Evolutionary conservation across 2,329 filamentous ascomycete genomes (phyloP).

Genomic region (Cordyceps farinosa): DNA sequence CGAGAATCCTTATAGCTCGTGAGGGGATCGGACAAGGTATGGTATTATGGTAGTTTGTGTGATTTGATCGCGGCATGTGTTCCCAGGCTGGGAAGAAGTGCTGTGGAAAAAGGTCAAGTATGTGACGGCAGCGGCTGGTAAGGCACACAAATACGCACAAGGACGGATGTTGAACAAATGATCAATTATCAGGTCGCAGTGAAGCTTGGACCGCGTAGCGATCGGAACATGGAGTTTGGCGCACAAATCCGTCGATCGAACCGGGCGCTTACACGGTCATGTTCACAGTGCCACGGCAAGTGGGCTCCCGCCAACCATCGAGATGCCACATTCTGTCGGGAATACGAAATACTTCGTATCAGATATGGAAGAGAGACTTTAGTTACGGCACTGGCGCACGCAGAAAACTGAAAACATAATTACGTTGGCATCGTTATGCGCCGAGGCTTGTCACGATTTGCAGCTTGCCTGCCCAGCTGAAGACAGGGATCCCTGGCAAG

Average conservation of each 20-base stretch:
- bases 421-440: no score
- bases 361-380: no score
- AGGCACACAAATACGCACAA: background rate
- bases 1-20: background rate
- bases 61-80: background rate
- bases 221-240: no score
- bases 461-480: no score
- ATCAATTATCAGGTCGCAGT: background rate
- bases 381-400: no score
- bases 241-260: background rate
- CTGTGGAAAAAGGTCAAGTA: background rate
- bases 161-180: background rate
- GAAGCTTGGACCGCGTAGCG: no score
- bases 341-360: background rate
- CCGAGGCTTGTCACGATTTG: no score
- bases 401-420: background rate
- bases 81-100: constrained; percentile 2
- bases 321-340: background rate
- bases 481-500: no score
- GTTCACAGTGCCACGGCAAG: background rate
- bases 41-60: background rate
- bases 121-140: background rate
- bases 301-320: background rate
- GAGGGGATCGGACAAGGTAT: background rate
- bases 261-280: background rate